Evolutionary conservation across 192 early-diverging fungal species (phyloP), one percentile per base, ranked within the genome.

Genomic region (Nowakowskiella sp.): DNA sequence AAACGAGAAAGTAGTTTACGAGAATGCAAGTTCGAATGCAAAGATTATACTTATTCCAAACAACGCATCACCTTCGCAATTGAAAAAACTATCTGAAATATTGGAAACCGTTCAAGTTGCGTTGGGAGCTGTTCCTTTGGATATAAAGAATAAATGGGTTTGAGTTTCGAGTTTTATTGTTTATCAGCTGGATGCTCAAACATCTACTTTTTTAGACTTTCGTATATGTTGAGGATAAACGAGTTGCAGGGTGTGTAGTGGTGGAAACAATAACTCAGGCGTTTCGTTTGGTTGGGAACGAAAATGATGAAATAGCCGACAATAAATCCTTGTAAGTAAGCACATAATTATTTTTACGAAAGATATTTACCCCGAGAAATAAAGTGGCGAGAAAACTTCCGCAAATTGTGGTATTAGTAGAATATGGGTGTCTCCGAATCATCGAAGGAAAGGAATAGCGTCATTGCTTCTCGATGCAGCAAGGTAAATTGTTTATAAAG

Each of bases 391-490:
- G n/a, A n/a, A n/a, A n/a, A n/a, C 25, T 1, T 47, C 57, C 6
- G 49, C 58, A 29, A 27, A 51, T 16, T 63, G 61, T 24, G 61
- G 61, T 22, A 63, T 63, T 33, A 63, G 61, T 34, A 27, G 58
- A n/a, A 52, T 63, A 7, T 63, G 61, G 61, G 61, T 63, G 19
- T 63, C 61, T 5, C 56, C 42, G 39, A 51, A 22, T 2, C 55
- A 63, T 31, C 19, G 61, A 6, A 31, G 48, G 31, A 61, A 62
- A 33, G 61, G 61, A 50, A 50, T 63, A 13, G 61, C 47, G 1
- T 4, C 47, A 6, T 51, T 50, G 21, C 2, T 63, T 21, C 39
- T 63, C 44, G 61, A 63, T 9, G 58, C 36, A 6, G 52, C 49
- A 33, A 51, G 61, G 61, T 58, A 57, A 2, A n/a, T 56, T 42